Base-by-base conservation (phyloP, 176 grass and related monocot genomes). In the Oropetium thomaeum region DNA sequence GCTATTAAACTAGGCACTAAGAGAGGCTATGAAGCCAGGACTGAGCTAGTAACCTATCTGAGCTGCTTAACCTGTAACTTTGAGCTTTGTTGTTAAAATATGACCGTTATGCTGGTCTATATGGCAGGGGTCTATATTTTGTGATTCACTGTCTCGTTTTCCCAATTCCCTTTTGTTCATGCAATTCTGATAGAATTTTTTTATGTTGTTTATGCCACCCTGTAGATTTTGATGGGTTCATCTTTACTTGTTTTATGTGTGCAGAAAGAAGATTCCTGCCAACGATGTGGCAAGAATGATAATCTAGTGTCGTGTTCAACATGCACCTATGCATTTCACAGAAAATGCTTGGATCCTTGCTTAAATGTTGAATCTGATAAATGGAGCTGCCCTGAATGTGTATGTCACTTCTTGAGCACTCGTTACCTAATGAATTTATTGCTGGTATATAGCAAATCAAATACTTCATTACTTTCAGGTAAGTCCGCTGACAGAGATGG, bases 301-400 rank as follows among this genome's bases (percentile, higher is more conserved):
- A 88, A 86, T 78, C 87, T 99, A 33, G 69, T 99, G 58, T 67
- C 87, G 33, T 99, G 96, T 92, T 78, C 83, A 55, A 99, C 96
- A 16, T 99, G 96, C 75, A 92, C 92, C 1, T 99, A 99, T 75
- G 66, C 67, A 60, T 99, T 95, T 89, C 96, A 99, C 57, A 73
- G 71, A 75, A 95, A 95, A 81, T 99, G 96, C 60, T 68, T 99
- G 82, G 76, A 71, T 54, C 96, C 96, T 63, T 41, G 84, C 64
- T 86, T 89, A 45, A 99, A 88, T 78, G 79, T 81, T 62, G 58
- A 73, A 67, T 60, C 80, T 62, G 89, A 99, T 51, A 90, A 71
- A 74, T 92, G 96, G 96, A 99, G 87, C 79, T 99, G 96, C 79
- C 85, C 96, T 38, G 87, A 96, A 82, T 99, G 96, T 82, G 96